These are phyloP conservation scores for Pouteria campechiana DNA, from an alignment of 179 eudicot species.

Conservation along the genomic window DNA sequence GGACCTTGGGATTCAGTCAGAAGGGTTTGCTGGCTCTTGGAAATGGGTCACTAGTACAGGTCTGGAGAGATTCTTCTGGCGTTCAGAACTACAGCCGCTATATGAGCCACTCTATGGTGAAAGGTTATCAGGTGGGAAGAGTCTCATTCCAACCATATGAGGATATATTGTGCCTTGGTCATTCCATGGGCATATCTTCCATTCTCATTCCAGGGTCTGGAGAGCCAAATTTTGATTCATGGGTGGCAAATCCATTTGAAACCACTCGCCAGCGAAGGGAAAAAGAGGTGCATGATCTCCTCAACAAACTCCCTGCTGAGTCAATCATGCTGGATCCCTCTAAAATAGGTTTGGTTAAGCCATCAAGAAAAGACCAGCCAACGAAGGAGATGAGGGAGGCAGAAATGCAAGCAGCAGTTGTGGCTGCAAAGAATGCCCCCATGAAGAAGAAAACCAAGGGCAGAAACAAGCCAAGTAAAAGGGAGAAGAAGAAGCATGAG, in stretches of 20 bases:
- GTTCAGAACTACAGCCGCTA: slow-evolving; percentile 52
- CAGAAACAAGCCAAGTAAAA: slow-evolving; percentile 61
- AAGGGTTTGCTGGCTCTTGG: slow-evolving; percentile 69
- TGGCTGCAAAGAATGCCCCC: slow-evolving; percentile 31
- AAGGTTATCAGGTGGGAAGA: slow-evolving; percentile 56
- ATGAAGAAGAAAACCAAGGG: slow-evolving; percentile 86
- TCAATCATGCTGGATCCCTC: slow-evolving; percentile 80
- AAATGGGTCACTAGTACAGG: slow-evolving; percentile 64
- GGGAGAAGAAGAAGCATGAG: slow-evolving; percentile 51
- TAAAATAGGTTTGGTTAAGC: slow-evolving; percentile 62
- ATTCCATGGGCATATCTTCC: slow-evolving; percentile 90
- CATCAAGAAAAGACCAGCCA: slow-evolving; percentile 41
- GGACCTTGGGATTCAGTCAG: slow-evolving; percentile 74
- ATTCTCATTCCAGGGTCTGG: slow-evolving; percentile 87
- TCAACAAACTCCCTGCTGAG: slow-evolving; percentile 91
- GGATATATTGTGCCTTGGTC: slow-evolving; percentile 79
- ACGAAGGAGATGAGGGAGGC: slow-evolving; percentile 55
- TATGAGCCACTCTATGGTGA: slow-evolving; percentile 75
- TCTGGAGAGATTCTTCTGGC: slow-evolving; percentile 39
- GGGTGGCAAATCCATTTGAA: slow-evolving; percentile 92
- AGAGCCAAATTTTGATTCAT: slow-evolving; percentile 85
- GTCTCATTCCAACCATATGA: slow-evolving; percentile 71
- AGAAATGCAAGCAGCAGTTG: slow-evolving; percentile 69
- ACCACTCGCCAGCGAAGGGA: slow-evolving; percentile 77
- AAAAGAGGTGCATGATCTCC: slow-evolving; percentile 67